Evolutionary conservation across 2,329 filamentous ascomycete genomes (phyloP).

Genomic region (Penicillium sp.): DNA sequence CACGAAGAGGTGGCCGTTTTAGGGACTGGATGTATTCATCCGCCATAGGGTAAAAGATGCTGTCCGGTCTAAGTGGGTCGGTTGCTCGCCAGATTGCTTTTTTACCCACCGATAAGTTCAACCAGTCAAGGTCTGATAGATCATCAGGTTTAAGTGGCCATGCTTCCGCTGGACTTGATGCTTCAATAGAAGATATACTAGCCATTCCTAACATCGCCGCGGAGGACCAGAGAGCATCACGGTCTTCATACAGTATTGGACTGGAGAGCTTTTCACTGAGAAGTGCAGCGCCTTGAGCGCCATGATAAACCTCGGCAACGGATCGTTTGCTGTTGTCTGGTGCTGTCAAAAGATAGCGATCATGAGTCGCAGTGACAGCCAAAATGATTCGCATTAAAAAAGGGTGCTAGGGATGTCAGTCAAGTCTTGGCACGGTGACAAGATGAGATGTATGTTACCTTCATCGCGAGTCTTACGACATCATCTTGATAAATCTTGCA

Average conservation of each 20-base stretch:
- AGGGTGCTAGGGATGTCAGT: conserved; percentile 33
- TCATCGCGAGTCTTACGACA: conserved; percentile 9
- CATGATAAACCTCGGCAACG: conserved; percentile 12
- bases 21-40: conserved; percentile 17
- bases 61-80: conserved; percentile 48
- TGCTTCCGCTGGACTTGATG: conserved; percentile 42
- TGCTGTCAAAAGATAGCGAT: conserved; percentile 42
- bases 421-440: conserved; percentile 2
- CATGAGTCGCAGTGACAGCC: conserved; percentile 56
- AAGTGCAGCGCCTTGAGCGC: conserved; percentile 7
- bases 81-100: conserved; percentile 52
- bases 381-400: conserved; percentile 59
- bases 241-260: conserved; percentile 14
- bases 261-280: conserved; percentile 12
- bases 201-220: conserved; percentile 17
- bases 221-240: conserved; percentile 19
- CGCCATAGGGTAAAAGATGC: conserved; percentile 43
- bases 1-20: not conserved
- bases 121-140: conserved; percentile 56
- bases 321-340: not conserved
- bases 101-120: conserved; percentile 59
- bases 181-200: conserved; percentile 9
- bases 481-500: conserved; percentile 7
- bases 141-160: conserved; percentile 55
- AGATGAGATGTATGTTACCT: conserved; percentile 2